phyloP scores from a whole-genome alignment of 306 rosid genomes.

The Vicia faba region DNA sequence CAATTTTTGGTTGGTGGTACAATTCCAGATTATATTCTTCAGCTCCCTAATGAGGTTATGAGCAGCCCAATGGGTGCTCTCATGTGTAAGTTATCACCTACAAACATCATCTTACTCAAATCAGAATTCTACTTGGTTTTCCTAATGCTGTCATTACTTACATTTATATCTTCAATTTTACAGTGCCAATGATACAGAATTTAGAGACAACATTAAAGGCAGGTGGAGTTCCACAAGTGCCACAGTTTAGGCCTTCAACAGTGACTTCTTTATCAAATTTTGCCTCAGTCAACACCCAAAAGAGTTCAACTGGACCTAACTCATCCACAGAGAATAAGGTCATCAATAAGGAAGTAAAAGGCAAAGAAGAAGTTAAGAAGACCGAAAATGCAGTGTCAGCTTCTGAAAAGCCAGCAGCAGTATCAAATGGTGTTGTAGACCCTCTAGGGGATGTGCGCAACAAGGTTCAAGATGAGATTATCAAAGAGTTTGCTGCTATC shows the following conservation, averaged over 20 bases:
- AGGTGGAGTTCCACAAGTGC: conserved; percentile 82
- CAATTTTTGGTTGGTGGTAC: conserved; percentile 83
- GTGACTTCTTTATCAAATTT: conserved; percentile 28
- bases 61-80: conserved; percentile 89
- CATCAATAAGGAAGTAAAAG: conserved; percentile 3
- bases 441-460: conserved; percentile 78
- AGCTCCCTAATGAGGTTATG: conserved; percentile 86
- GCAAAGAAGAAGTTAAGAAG: conserved; percentile 36
- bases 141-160: not conserved
- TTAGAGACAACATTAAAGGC: conserved; percentile 74
- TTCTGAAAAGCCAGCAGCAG: conserved; percentile 32
- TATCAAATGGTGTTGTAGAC: conserved; percentile 45
- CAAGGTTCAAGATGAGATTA: conserved; percentile 89
- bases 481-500: conserved; percentile 71
- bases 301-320: conserved; percentile 28
- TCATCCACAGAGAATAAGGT: conserved; percentile 8
- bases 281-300: conserved; percentile 1
- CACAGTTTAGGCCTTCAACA: conserved; percentile 65
- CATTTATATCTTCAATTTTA: conserved; percentile 17
- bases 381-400: conserved; percentile 21
- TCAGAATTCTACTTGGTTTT: not conserved
- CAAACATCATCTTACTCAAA: not conserved
- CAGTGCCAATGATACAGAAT: conserved; percentile 98
- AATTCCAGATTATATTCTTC: conserved; percentile 81
- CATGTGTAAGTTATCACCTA: conserved; percentile 56